phyloP scores from a whole-genome alignment of 768 basidiomycete genomes.

The Termitomyces sp. region DNA sequence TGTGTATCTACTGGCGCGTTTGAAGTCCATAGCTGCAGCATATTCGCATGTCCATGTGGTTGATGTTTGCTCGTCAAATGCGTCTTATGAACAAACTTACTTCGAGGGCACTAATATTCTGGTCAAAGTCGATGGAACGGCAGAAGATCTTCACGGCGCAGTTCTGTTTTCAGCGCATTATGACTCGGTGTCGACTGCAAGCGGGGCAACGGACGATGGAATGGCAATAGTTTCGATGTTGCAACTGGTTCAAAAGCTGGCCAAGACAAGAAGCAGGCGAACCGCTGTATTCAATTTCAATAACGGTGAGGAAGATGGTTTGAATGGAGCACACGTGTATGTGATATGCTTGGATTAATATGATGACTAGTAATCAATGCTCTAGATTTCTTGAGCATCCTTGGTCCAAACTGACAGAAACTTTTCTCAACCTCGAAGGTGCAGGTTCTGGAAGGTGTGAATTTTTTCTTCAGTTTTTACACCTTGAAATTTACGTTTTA shows the following conservation, averaged over 20 bases:
- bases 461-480: neutral
- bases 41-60: constrained; percentile 43
- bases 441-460: constrained; percentile 71
- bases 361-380: neutral
- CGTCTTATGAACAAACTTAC: constrained; percentile 34
- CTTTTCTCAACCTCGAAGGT: constrained; percentile 81
- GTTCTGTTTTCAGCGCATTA: constrained; percentile 79
- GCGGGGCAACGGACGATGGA: constrained; percentile 67
- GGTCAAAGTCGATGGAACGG: constrained; percentile 54
- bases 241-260: constrained; percentile 47
- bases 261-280: constrained; percentile 19
- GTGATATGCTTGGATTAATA: constrained; percentile 6
- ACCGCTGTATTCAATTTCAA: constrained; percentile 82
- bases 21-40: constrained; percentile 38
- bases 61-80: constrained; percentile 33
- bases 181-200: constrained; percentile 72
- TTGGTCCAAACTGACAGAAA: constrained; percentile 59
- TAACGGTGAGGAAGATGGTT: constrained; percentile 77
- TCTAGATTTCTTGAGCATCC: constrained; percentile 66
- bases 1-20: constrained; percentile 48
- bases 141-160: constrained; percentile 30
- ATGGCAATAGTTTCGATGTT: constrained; percentile 14
- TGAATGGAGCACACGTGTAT: constrained; percentile 67
- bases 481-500: neutral
- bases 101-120: constrained; percentile 67